These are phyloP conservation scores for Tulasnella sp. DNA, from an alignment of 768 basidiomycete genomes.

Conservation along the genomic window DNA sequence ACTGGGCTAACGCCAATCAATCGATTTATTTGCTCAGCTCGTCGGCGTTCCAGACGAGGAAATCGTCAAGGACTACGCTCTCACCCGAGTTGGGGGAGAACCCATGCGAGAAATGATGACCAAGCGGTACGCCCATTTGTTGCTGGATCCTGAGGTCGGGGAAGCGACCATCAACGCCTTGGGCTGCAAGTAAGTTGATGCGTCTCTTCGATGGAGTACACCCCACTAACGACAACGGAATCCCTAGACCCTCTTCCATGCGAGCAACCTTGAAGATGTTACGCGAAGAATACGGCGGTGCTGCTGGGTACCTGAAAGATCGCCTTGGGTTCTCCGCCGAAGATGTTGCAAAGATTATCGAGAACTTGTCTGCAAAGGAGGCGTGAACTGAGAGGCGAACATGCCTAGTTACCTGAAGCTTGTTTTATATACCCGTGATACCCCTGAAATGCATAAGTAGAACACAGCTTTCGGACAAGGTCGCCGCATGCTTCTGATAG, in stretches of 20 bases:
- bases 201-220: neutral
- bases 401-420: neutral
- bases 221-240: neutral
- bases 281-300: slow-evolving; percentile 63
- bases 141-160: slow-evolving; percentile 52
- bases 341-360: slow-evolving; percentile 41
- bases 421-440: neutral
- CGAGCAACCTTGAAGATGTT: slow-evolving; percentile 61
- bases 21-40: slow-evolving; percentile 46
- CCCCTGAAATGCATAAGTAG: neutral
- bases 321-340: slow-evolving; percentile 53
- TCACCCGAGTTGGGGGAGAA: slow-evolving; percentile 75
- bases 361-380: neutral
- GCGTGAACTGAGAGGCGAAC: neutral
- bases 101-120: slow-evolving; percentile 70
- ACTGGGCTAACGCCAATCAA: neutral
- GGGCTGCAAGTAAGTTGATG: slow-evolving; percentile 37
- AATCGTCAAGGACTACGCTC: slow-evolving; percentile 69
- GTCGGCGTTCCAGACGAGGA: slow-evolving; percentile 63
- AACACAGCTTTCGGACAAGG: too few species aligned
- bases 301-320: slow-evolving; percentile 56
- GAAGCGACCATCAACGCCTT: slow-evolving; percentile 82
- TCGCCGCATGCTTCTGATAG: too few species aligned
- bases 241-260: slow-evolving; percentile 67
- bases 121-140: slow-evolving; percentile 34